A percentile compares a stretch with the other conserved stretches of the same genome.
Evolutionary conservation across 2,329 filamentous ascomycete genomes (phyloP).

Genomic region (Xenoacremonium recifei): DNA sequence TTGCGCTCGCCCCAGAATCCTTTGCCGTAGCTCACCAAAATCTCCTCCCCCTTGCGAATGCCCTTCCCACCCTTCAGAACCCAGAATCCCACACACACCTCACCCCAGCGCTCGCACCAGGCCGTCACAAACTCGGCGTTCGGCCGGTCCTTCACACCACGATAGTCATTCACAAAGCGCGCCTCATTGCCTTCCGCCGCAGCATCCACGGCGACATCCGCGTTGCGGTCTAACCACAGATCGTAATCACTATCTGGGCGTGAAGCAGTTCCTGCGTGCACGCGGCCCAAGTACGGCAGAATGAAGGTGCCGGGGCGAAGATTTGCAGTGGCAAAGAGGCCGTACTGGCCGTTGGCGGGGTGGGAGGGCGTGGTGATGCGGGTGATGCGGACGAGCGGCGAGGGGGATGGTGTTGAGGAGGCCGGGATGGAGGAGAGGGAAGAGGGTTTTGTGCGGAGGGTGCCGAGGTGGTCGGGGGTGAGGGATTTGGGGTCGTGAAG

Average conservation of each 20-base stretch:
- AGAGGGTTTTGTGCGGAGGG: slow-evolving; percentile 33
- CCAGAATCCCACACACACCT: slow-evolving; percentile 59
- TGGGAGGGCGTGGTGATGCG: slow-evolving; percentile 50
- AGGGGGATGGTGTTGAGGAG: slow-evolving; percentile 41
- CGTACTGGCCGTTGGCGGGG: slow-evolving; percentile 57
- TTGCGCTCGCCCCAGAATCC: slow-evolving; percentile 59
- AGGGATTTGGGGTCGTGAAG: slow-evolving; percentile 47
- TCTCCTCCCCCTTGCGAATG: slow-evolving; percentile 60
- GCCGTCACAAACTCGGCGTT: slow-evolving; percentile 60
- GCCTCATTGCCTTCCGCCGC: slow-evolving; percentile 59
- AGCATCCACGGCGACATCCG: slow-evolving; percentile 60
- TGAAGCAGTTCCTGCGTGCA: slow-evolving; percentile 44
- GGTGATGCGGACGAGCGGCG: slow-evolving; percentile 51
- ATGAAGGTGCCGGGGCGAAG: slow-evolving; percentile 56
- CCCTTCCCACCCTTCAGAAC: slow-evolving; percentile 39
- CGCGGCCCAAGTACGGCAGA: slow-evolving; percentile 59
- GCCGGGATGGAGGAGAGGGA: slow-evolving; percentile 22
- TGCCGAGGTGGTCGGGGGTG: slow-evolving; percentile 37
- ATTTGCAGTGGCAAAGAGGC: slow-evolving; percentile 57
- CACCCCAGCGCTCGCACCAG: slow-evolving; percentile 51
- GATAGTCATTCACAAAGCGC: slow-evolving; percentile 66
- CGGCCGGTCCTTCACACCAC: slow-evolving; percentile 52
- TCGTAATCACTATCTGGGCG: slow-evolving; percentile 54
- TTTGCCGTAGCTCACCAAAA: slow-evolving; percentile 66
- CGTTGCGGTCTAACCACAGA: slow-evolving; percentile 59